Base-by-base conservation (phyloP, 257 asterid genomes). In the Scutellaria galericulata region DNA sequence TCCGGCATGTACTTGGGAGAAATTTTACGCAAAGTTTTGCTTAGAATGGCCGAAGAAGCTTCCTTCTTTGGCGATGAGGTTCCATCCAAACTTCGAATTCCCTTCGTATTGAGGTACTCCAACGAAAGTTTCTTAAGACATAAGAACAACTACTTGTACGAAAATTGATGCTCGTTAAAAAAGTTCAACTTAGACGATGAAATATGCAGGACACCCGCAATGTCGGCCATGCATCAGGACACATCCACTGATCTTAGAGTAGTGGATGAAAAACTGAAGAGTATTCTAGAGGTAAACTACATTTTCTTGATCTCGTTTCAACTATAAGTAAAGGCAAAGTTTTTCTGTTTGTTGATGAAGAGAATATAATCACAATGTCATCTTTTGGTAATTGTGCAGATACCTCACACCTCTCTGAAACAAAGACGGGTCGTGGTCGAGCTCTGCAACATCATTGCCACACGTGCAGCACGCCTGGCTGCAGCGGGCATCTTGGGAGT, bases 1-100 rank as follows among this genome's bases (percentile, higher is more conserved):
- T 90, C 97, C n/a, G 97, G 98, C 60, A 86, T 93, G 98, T 93
- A 90, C 76, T 82, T 93, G 93, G 97, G 96, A 40, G 98, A 93
- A 68, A 84, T 93, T 64, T 48, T 90, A 73, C 89, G 96, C 35
- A 80, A 87, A 80, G 91, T 93, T 64, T 85, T 93, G 12, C 92
- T 85, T 20, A 86, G 56, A 82, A 48, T 93, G 87, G 89, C 96
- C 12, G 91, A 84, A 72, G 98, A 90, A 83, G 86, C 96, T 64
- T 82, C 79, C 55, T 81, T 93, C 69, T 93, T 93, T 9, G 98
- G 98, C 10, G 91, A 87, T 46, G 95, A 84, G 61, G 94, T 90
- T 70, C 98, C 98, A 5, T 68, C 87, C n/a, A 93, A 89, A 68
- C 90, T 93, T 22, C 86, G 42, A 81, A 73, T 53, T 61, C 87